Percentiles rank a stretch among this genome's conserved stretches.
phyloP scores from a whole-genome alignment of 495 filamentous ascomycete species.

The Penicillium desertorum region DNA sequence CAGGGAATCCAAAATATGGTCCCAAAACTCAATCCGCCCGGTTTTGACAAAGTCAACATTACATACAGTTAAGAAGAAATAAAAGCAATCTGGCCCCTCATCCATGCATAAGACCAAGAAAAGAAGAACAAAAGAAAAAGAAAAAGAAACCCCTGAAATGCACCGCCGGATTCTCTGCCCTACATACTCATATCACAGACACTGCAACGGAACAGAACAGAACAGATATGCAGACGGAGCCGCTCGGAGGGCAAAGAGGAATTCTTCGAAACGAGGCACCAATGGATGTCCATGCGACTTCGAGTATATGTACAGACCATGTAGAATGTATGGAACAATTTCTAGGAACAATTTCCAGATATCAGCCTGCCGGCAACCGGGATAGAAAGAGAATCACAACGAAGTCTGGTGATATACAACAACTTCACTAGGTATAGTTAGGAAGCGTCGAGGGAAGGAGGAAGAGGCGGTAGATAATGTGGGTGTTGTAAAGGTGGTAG shows the following conservation, averaged over 20 bases:
- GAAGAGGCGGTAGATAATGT: background rate
- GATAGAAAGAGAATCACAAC: constrained; percentile 9
- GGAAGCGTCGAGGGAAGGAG: constrained; percentile 18
- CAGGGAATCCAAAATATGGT: constrained; percentile 19
- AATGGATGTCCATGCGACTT: background rate
- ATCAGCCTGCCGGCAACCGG: constrained; percentile 11
- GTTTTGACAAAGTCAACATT: constrained; percentile 24
- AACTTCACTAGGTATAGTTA: constrained; percentile 20
- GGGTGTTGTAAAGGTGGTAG: background rate
- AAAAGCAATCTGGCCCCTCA: constrained; percentile 12
- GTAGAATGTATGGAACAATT: constrained; percentile 28
- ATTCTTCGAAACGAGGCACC: background rate
- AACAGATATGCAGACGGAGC: constrained; percentile 1
- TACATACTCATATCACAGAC: constrained; percentile 3
- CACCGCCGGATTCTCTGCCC: constrained; percentile 4
- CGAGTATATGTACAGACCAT: constrained; percentile 33
- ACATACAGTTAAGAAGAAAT: constrained; percentile 27
- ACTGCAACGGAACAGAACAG: constrained; percentile 9
- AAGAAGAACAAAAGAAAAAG: constrained; percentile 11
- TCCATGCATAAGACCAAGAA: constrained; percentile 8
- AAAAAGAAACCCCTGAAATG: constrained; percentile 5
- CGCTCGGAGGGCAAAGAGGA: constrained; percentile 4
- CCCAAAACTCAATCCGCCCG: constrained; percentile 15
- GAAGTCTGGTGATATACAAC: constrained; percentile 26
- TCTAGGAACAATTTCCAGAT: constrained; percentile 26